Evolutionary conservation across 441 rosid genomes (phyloP), one percentile per base, ranked within the genome.

Genomic region (Gossypium lobatum): DNA sequence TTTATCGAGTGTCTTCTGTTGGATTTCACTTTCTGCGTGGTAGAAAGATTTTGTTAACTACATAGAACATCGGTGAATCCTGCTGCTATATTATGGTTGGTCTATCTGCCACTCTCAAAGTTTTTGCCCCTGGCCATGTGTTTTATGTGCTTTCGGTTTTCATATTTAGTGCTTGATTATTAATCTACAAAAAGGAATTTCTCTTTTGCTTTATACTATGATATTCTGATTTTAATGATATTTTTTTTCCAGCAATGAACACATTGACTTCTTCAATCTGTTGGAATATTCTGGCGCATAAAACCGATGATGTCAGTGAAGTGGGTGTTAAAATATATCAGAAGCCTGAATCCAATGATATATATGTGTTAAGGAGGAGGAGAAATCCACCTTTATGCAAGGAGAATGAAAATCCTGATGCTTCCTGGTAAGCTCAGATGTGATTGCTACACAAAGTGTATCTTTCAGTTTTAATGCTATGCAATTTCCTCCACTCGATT

Each of bases 271-370:
- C 98, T 57, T 90, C 97, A 46, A 80, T 92, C 81, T 90, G 96
- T 79, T 94, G 98, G 97, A 94, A 94, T 74, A 84, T 94, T 70
- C 84, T 92, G 78, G 97, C 96, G 46, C 96, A 92, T 80, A 94
- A 86, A 88, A 87, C 91, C 72, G 98, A 94, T 61, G 98, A 94
- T 64, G 86, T 83, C 39, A 88, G 95, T 76, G 98, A 94, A 74
- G 86, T 91, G 86, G 96, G 89, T 76, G 91, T 92, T 62, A 89
- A 84, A 74, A 83, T 94, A 80, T 94, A 94, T 82, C 98, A 94
- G 83, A 94, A 94, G 87, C 97, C 98, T 0, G 95, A 91, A 28
- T 85, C 96, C 64, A 92, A 91, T 80, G 92, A 85, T 83, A 94
- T 91, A 48, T 94, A 94, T 73, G 88, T 74, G 74, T 77, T 92